phyloP scores from a whole-genome alignment of 805 yeast species.

The Zygoascus flipseniorum region DNA sequence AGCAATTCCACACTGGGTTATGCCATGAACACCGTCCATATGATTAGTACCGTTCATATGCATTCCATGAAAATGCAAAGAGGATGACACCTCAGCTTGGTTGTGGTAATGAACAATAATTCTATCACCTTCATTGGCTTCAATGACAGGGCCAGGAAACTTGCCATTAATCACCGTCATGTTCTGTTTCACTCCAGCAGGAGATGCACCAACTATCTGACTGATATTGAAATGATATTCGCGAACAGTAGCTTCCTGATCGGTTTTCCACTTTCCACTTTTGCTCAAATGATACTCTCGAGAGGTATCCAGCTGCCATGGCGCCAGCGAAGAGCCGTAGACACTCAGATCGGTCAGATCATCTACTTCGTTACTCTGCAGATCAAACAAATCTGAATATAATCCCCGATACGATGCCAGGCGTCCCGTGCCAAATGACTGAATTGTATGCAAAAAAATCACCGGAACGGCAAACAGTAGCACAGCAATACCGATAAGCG shows the following conservation, averaged over 20 bases:
- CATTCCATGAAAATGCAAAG: conserved; percentile 50
- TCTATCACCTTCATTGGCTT: conserved; percentile 31
- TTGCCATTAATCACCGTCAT: conserved; percentile 34
- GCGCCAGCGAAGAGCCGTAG: conserved; percentile 13
- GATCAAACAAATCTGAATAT: neutral
- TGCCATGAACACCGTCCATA: conserved; percentile 44
- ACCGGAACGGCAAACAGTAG: neutral
- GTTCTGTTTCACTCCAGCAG: conserved; percentile 23
- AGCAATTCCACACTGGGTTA: conserved; percentile 44
- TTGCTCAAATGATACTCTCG: conserved; percentile 19
- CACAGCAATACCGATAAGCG: neutral
- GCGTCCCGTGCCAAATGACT: neutral
- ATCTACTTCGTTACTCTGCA: neutral
- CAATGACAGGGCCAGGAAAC: conserved; percentile 40
- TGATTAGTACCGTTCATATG: conserved; percentile 38
- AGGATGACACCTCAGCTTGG: conserved; percentile 30
- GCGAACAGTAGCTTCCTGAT: conserved; percentile 10
- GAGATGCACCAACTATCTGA: conserved; percentile 13
- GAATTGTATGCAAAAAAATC: neutral
- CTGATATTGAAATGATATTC: conserved; percentile 17
- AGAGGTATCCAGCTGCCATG: conserved; percentile 26
- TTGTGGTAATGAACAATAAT: conserved; percentile 34
- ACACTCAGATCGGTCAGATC: conserved; percentile 3
- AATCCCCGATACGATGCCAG: conserved; percentile 1
- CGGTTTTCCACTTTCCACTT: conserved; percentile 12